Percentiles rank a stretch among this genome's conserved stretches.
Conservation (phyloP, 306 rosid species). For the Acacia crassicarpa region DNA sequence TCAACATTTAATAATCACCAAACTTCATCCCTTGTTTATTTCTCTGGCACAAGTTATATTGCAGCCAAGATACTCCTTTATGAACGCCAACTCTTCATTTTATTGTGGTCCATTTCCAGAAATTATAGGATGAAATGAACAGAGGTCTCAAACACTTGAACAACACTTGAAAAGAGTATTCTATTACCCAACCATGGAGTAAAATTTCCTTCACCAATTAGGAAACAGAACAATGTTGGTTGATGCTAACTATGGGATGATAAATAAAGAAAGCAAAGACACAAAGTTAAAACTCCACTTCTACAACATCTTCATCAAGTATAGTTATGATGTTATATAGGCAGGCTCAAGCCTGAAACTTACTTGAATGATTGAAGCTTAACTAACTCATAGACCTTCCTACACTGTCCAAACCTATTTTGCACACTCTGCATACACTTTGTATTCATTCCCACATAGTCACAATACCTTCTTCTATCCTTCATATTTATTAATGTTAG, state of each 20-base stretch:
- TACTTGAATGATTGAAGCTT: slow-evolving; percentile 13
- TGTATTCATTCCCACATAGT: background rate
- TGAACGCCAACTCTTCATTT: background rate
- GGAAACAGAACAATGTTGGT: background rate
- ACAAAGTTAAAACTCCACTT: slow-evolving; percentile 13
- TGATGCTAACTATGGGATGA: background rate
- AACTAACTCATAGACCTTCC: background rate
- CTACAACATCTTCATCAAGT: background rate
- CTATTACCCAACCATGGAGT: background rate
- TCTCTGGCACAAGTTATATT: background rate
- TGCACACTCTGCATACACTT: background rate
- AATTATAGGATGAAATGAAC: background rate
- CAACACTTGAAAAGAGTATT: background rate
- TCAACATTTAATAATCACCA: background rate
- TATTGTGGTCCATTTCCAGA: slow-evolving; percentile 16
- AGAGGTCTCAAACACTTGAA: background rate
- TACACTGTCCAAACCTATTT: slow-evolving; percentile 7
- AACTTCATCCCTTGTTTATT: background rate
- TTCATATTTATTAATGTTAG: background rate
- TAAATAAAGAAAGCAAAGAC: background rate
- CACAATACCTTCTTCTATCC: background rate
- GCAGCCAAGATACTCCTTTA: slow-evolving; percentile 17
- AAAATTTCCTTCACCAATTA: background rate
- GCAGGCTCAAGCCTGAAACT: slow-evolving; percentile 2
- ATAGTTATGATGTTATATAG: background rate